These are phyloP conservation scores for Asterella californica DNA, from an alignment of 225 moss, liverwort and hornwort species.

Conservation along the genomic window DNA sequence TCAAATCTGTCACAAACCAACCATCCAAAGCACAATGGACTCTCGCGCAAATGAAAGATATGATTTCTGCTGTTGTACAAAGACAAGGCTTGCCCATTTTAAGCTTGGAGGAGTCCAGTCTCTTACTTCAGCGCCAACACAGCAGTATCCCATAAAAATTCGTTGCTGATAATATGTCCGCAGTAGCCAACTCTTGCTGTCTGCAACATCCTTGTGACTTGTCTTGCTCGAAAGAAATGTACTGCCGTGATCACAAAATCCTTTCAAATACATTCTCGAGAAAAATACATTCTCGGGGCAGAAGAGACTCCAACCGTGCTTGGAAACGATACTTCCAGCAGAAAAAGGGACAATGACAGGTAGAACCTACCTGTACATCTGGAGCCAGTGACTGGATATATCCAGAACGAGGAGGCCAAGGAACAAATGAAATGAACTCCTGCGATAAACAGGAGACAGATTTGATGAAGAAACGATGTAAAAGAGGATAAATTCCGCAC, in stretches of 20 bases:
- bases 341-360: background rate
- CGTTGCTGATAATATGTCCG: slow-evolving; percentile 84
- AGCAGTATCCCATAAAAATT: slow-evolving; percentile 91
- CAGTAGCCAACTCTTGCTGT: slow-evolving; percentile 84
- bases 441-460: background rate
- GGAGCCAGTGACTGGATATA: slow-evolving; percentile 96
- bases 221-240: slow-evolving; percentile 80
- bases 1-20: background rate
- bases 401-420: slow-evolving; percentile 86
- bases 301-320: background rate
- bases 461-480: background rate
- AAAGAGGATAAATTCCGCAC: background rate
- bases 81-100: background rate
- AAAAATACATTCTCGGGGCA: background rate
- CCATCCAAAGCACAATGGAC: background rate
- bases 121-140: slow-evolving; percentile 78
- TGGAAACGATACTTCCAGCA: background rate
- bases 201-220: slow-evolving; percentile 91
- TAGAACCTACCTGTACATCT: slow-evolving; percentile 79
- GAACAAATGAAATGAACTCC: slow-evolving; percentile 49
- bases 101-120: background rate
- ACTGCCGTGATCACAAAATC: slow-evolving; percentile 44
- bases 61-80: background rate
- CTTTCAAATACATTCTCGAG: background rate
- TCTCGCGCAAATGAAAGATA: background rate